phyloP scores from a whole-genome alignment of 192 early-diverging fungal genomes.

The Geranomyces variabilis region DNA sequence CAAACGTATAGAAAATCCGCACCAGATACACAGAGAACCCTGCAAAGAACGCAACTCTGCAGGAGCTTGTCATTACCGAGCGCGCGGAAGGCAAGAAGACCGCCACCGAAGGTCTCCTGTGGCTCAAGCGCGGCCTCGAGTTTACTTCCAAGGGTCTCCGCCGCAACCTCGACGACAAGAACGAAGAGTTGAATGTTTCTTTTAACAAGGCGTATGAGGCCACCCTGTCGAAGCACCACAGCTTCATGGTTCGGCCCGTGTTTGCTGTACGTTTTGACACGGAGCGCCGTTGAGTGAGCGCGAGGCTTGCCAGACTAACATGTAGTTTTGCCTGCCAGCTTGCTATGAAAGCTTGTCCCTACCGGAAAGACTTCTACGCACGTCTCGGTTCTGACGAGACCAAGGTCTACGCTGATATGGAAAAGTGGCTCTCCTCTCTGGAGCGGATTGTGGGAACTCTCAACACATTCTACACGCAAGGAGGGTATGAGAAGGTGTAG shows the following conservation, averaged over 20 bases:
- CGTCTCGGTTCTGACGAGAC: slow-evolving; percentile 72
- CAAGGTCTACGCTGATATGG: slow-evolving; percentile 60
- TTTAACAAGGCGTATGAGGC: slow-evolving; percentile 51
- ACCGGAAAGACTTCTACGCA: slow-evolving; percentile 84
- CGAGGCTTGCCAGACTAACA: not conserved
- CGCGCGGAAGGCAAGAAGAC: slow-evolving; percentile 76
- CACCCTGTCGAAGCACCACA: slow-evolving; percentile 50
- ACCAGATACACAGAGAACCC: slow-evolving; percentile 72
- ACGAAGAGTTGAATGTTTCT: slow-evolving; percentile 49
- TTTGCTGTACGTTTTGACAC: slow-evolving; percentile 42
- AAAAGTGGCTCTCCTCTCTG: slow-evolving; percentile 74
- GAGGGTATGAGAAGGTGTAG: slow-evolving; percentile 30
- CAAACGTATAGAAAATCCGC: slow-evolving; percentile 76
- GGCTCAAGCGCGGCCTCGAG: slow-evolving; percentile 77
- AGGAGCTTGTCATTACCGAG: slow-evolving; percentile 80
- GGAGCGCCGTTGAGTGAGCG: not conserved
- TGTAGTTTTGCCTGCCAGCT: slow-evolving; percentile 46
- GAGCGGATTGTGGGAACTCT: slow-evolving; percentile 72
- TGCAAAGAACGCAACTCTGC: slow-evolving; percentile 72
- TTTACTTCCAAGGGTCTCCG: slow-evolving; percentile 50
- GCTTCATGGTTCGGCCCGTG: slow-evolving; percentile 56
- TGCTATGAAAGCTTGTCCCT: slow-evolving; percentile 92
- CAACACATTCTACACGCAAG: slow-evolving; percentile 27
- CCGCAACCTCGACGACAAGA: slow-evolving; percentile 45
- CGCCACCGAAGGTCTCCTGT: slow-evolving; percentile 89